phyloP scores from a whole-genome alignment of 768 basidiomycete genomes.

The Hypholoma sublateritium region DNA sequence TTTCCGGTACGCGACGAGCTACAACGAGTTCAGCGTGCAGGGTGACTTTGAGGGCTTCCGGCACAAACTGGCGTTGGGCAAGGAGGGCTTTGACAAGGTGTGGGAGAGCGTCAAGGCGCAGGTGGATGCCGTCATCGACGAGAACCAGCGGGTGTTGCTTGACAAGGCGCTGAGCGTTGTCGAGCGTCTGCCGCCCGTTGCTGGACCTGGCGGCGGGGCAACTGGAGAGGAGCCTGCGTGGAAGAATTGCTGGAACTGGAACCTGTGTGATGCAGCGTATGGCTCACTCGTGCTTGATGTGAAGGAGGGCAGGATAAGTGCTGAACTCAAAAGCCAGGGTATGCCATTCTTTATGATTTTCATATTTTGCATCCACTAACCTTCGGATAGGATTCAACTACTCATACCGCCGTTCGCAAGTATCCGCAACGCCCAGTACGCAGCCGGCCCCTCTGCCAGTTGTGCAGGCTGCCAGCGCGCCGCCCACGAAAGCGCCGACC shows the following conservation, averaged over 20 bases:
- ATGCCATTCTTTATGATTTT: slow-evolving; percentile 16
- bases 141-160: slow-evolving; percentile 82
- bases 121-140: slow-evolving; percentile 90
- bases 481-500: slow-evolving; percentile 33
- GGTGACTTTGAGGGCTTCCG: slow-evolving; percentile 86
- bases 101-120: slow-evolving; percentile 93
- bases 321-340: slow-evolving; percentile 93
- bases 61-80: slow-evolving; percentile 73
- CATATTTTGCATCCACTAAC: not conserved
- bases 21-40: slow-evolving; percentile 96
- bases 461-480: slow-evolving; percentile 12
- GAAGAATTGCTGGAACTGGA: slow-evolving; percentile 99
- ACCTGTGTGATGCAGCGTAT: slow-evolving; percentile 93
- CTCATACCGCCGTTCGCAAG: slow-evolving; percentile 78
- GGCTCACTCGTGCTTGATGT: slow-evolving; percentile 87
- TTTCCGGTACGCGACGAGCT: slow-evolving; percentile 94
- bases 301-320: slow-evolving; percentile 89
- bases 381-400: slow-evolving; percentile 83
- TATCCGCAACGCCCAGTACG: slow-evolving; percentile 59
- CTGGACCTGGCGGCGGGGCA: slow-evolving; percentile 46
- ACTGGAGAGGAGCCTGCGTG: slow-evolving; percentile 87
- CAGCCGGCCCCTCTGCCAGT: slow-evolving; percentile 49
- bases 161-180: slow-evolving; percentile 88
- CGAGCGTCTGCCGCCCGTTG: slow-evolving; percentile 70
- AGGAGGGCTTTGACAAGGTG: slow-evolving; percentile 85